Evolutionary conservation across 2,329 filamentous ascomycete genomes (phyloP).

Genomic region (Microdochium bolleyi): DNA sequence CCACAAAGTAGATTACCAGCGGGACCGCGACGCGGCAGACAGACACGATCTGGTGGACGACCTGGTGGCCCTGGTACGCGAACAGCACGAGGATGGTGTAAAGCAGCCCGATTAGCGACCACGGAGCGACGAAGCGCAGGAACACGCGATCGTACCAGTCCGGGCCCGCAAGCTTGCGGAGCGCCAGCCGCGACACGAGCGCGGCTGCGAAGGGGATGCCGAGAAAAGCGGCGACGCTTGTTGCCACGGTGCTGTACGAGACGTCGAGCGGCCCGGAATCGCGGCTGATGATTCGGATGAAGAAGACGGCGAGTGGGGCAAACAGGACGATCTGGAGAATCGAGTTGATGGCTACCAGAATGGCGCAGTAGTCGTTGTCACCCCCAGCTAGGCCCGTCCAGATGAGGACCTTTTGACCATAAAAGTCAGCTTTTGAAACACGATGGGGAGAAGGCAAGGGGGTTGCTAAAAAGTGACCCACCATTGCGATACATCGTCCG

Average conservation of each 20-base stretch:
- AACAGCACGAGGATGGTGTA: conserved; percentile 86
- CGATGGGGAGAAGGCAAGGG: no score
- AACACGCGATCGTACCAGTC: conserved; percentile 63
- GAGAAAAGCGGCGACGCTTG: conserved; percentile 76
- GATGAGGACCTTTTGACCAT: conserved; percentile 39
- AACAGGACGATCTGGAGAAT: conserved; percentile 68
- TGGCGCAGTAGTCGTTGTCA: conserved; percentile 75
- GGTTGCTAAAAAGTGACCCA: conserved; percentile 24
- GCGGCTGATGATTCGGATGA: conserved; percentile 60
- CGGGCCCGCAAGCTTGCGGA: conserved; percentile 46
- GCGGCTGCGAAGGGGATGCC: conserved; percentile 78
- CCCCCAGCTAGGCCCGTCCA: conserved; percentile 75
- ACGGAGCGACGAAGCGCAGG: conserved; percentile 60
- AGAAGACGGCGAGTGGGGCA: conserved; percentile 60
- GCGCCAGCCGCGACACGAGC: conserved; percentile 58
- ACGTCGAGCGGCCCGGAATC: conserved; percentile 23
- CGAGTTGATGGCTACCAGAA: conserved; percentile 69
- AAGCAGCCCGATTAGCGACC: conserved; percentile 73
- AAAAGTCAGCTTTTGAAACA: no score
- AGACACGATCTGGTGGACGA: conserved; percentile 76
- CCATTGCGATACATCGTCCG: conserved; percentile 85
- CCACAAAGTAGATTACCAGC: conserved; percentile 70
- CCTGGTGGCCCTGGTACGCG: conserved; percentile 68
- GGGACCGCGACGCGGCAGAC: conserved; percentile 77
- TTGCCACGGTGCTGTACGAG: conserved; percentile 62